phyloP scores from a whole-genome alignment of 257 asterid species.

The Osmanthus fragrans region DNA sequence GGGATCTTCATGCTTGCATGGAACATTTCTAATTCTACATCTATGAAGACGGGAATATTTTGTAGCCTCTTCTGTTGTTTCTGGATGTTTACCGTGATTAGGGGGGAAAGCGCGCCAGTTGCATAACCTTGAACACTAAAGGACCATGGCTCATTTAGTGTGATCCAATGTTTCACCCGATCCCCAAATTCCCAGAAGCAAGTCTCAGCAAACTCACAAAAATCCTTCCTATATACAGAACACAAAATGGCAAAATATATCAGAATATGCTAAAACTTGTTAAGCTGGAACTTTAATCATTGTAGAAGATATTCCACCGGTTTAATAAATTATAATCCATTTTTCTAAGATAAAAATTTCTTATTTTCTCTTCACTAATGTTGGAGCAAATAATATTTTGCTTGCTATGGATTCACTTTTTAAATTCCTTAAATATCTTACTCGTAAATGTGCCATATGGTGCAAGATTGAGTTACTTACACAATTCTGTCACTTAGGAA shows the following conservation, averaged over 20 bases:
- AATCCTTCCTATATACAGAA: slow-evolving; percentile 29
- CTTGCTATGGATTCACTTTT: too few species aligned
- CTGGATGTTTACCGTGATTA: neutral
- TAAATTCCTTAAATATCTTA: neutral
- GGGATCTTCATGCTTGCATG: slow-evolving; percentile 24
- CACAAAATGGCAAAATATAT: neutral
- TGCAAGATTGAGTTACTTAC: slow-evolving; percentile 21
- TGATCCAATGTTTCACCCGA: slow-evolving; percentile 42
- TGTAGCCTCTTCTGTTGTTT: neutral
- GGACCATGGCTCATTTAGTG: slow-evolving; percentile 40
- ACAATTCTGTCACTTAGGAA: slow-evolving; percentile 24
- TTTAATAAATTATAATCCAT: too few species aligned
- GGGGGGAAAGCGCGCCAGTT: slow-evolving; percentile 14
- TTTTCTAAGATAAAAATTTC: too few species aligned
- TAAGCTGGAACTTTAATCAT: neutral
- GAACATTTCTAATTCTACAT: neutral
- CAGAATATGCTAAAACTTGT: neutral
- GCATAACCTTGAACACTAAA: slow-evolving; percentile 24
- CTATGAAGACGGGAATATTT: neutral
- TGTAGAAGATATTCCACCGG: too few species aligned
- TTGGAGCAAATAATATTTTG: too few species aligned
- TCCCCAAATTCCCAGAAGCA: slow-evolving; percentile 51
- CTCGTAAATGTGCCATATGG: neutral
- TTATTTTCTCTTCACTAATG: too few species aligned
- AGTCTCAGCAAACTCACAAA: slow-evolving; percentile 32